A percentile compares a stretch with the other conserved stretches of the same genome.
Evolutionary conservation across 202 grass and related monocot species (phyloP).

Genomic region (Dendrocalamus latiflorus): DNA sequence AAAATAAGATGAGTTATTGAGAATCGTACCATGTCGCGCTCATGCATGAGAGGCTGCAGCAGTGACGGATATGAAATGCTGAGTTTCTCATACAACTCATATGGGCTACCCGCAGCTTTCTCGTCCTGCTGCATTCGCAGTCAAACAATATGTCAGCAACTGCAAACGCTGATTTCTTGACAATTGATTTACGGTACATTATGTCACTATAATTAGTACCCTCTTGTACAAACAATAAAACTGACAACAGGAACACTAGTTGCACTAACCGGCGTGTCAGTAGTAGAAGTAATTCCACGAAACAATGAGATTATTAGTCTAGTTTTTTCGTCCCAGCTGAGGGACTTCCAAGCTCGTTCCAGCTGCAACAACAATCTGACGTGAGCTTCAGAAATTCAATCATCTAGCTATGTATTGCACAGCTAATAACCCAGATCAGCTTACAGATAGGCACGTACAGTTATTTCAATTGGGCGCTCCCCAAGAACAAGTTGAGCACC

Average conservation of each 20-base stretch:
- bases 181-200: background rate
- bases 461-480: conserved; percentile 96
- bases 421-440: no score
- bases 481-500: conserved; percentile 90
- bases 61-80: conserved; percentile 80
- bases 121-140: conserved; percentile 36
- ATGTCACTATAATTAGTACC: background rate
- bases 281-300: conserved; percentile 55
- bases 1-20: background rate
- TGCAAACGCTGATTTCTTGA: background rate
- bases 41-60: conserved; percentile 79
- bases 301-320: conserved; percentile 61
- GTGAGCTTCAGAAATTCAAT: background rate
- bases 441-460: conserved; percentile 41
- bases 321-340: conserved; percentile 66
- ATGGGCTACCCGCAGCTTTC: conserved; percentile 48
- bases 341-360: conserved; percentile 92
- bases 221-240: background rate
- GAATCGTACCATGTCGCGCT: conserved; percentile 69
- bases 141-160: conserved; percentile 4
- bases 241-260: background rate
- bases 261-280: conserved; percentile 17
- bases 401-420: no score
- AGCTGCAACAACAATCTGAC: conserved; percentile 46
- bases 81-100: conserved; percentile 65